Evolutionary conservation across 169 alveolate species (phyloP).

Genomic region (Plasmodium inui): DNA sequence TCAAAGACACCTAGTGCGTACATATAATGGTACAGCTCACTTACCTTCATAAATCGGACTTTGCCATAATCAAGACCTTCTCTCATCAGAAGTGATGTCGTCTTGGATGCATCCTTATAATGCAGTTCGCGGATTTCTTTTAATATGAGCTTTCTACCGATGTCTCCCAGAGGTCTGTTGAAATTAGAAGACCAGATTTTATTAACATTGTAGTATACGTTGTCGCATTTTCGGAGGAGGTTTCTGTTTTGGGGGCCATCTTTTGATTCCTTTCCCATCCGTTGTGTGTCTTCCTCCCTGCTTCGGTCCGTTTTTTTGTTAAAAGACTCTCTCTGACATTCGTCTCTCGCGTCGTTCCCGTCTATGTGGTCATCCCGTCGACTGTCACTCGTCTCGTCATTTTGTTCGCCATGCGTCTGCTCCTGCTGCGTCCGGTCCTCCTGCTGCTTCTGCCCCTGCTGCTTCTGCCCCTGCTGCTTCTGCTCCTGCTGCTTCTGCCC

Average conservation of each 20-base stretch:
- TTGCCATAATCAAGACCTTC: constrained; percentile 52
- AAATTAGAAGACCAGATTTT: constrained; percentile 24
- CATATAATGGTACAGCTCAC: constrained; percentile 67
- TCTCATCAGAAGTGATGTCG: neutral
- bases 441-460: neutral
- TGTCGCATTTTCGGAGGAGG: constrained; percentile 1
- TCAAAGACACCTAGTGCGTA: constrained; percentile 58
- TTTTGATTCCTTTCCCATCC: neutral
- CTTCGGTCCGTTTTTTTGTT: neutral
- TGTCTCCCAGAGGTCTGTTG: constrained; percentile 54
- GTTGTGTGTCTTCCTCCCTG: neutral
- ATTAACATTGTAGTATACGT: constrained; percentile 19
- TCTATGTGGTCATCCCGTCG: neutral
- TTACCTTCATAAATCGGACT: constrained; percentile 59
- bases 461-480: neutral
- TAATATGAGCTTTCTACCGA: constrained; percentile 32
- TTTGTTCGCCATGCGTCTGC: too few relatives aligned
- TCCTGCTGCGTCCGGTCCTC: neutral
- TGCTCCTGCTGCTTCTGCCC: neutral
- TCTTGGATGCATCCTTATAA: constrained; percentile 31
- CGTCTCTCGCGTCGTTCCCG: neutral
- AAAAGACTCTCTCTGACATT: neutral
- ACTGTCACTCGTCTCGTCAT: neutral
- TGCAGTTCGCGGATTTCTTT: constrained; percentile 58
- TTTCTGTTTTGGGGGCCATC: neutral